Percentiles rank a stretch among this genome's conserved stretches.
Conservation (phyloP, 75 land plant genomes). For the Selaginella moellendorffii region DNA sequence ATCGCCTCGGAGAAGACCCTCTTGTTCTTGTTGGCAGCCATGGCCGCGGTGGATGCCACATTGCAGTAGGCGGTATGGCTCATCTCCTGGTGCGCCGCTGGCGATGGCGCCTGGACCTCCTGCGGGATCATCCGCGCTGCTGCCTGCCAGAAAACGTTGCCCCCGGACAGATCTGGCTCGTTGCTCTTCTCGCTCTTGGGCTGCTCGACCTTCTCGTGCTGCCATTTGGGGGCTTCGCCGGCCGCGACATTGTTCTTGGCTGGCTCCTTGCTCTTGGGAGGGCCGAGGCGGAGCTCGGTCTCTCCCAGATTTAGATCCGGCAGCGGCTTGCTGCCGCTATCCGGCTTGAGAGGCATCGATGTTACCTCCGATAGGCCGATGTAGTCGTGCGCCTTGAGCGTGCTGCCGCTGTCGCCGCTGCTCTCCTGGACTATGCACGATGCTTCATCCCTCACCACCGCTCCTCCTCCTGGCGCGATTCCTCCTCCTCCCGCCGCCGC, state of each 20-base stretch:
- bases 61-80: too few species aligned
- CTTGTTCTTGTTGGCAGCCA: neutral
- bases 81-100: too few species aligned
- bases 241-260: constrained; percentile 3
- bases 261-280: neutral
- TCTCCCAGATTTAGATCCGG: constrained; percentile 7
- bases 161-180: neutral
- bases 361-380: constrained; percentile 36
- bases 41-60: constrained; percentile 4
- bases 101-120: neutral
- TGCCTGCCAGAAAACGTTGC: neutral
- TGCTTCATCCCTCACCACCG: neutral
- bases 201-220: too few species aligned
- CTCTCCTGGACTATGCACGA: constrained; percentile 6
- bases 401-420: constrained; percentile 12
- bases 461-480: too few species aligned
- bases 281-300: neutral
- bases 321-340: neutral
- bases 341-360: neutral
- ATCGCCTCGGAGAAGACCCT: neutral
- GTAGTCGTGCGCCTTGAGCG: constrained; percentile 33
- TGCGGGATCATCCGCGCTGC: neutral
- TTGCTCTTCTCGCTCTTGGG: neutral
- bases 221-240: neutral
- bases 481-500: too few species aligned